Conservation (phyloP, 139 green algal species). For the Pedinophyceae sp. region DNA sequence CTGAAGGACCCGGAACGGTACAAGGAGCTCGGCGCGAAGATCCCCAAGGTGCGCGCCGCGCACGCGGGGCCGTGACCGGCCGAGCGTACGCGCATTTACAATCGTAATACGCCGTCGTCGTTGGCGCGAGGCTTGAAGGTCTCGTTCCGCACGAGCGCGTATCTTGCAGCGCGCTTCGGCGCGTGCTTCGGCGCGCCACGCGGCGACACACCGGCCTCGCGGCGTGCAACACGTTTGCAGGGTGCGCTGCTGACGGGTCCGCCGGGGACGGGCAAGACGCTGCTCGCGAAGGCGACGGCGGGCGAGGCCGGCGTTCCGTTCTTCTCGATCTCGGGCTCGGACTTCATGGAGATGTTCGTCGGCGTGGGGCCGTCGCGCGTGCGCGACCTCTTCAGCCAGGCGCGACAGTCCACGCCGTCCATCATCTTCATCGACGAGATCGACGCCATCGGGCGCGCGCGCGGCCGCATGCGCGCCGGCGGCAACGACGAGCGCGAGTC, state of each 20-base stretch:
- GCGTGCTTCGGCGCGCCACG: no score
- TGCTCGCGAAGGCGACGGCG: constrained; percentile 90
- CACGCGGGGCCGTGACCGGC: no score
- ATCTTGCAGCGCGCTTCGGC: no score
- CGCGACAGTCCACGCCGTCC: constrained; percentile 56
- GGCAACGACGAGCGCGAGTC: constrained; percentile 97
- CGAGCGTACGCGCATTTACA: no score
- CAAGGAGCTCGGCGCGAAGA: constrained; percentile 49
- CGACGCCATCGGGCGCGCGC: constrained; percentile 71
- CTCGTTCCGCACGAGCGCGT: no score
- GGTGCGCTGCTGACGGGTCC: constrained; percentile 77
- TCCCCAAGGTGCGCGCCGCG: no score
- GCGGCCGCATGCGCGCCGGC: constrained; percentile 39
- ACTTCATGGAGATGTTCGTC: constrained; percentile 86
- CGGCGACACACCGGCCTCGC: no score
- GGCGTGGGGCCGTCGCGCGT: constrained; percentile 81
- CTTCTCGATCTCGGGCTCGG: constrained; percentile 48
- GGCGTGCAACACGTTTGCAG: no score
- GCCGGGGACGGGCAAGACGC: constrained; percentile 85
- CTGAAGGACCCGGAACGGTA: constrained; percentile 18
- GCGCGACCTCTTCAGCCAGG: constrained; percentile 85
- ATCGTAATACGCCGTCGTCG: no score
- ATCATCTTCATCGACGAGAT: constrained; percentile 99
- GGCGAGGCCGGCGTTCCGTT: constrained; percentile 92
- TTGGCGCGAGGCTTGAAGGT: no score